Base-by-base conservation (phyloP, 306 rosid genomes). In the Cicer cuneatum region DNA sequence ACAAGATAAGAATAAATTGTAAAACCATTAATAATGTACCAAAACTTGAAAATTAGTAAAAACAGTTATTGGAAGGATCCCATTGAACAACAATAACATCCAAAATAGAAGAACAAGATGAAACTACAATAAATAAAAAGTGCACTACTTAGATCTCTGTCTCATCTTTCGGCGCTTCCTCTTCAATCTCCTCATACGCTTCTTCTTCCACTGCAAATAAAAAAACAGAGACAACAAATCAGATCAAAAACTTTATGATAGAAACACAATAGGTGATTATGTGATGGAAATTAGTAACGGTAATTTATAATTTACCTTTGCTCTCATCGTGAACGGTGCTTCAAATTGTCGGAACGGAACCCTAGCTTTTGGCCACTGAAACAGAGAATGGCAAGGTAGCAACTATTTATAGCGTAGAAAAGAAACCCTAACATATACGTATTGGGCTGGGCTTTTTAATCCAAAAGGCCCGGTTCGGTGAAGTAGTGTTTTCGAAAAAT, bases 141-240 rank as follows among this genome's bases (percentile, higher is more conserved):
- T 40, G n/a, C 69, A 13, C 89, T 89, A 90, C 84, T 90, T 90
- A 79, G 96, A 90, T 88, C 96, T 84, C 89, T 90, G 96, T 42
- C 96, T 90, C 96, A 90, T 90, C 91, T 90, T 90, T 86, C 96
- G 89, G 82, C 93, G 96, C 88, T 90, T 88, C 84, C 96, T 90
- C 89, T 90, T 88, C 86, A 90, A 41, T 40, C 93, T 84, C 89
- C 96, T 90, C 96, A 88, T 90, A n/a, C 96, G 85, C 93, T 90
- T 90, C 93, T 90, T 90, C 96, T 90, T 90, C 93, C 96, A 90
- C 96, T 88, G 75, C n/a, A 21, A 42, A 7, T 43, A 0, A 9
- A 7, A 33, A 60, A 13, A 7, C 4, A 10, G 14, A 51, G 4
- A 10, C 0, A 9, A 1, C 4, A 0, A 45, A 21, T 71, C 57